Evolutionary conservation across 495 filamentous ascomycete genomes (phyloP).

Genomic region (Sporormia fimetaria): DNA sequence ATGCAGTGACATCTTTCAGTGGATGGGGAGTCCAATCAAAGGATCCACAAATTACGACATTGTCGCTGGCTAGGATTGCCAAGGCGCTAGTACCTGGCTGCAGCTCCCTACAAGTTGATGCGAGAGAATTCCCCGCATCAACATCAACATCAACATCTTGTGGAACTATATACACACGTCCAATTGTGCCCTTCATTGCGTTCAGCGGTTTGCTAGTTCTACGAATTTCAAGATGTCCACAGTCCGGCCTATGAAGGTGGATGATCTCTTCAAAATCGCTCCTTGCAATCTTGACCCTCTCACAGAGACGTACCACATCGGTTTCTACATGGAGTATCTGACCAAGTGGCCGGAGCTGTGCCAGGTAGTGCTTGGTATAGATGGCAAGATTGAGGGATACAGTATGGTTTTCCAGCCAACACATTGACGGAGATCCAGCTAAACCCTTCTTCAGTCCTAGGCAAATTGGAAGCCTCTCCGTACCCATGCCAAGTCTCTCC

Average conservation of each 20-base stretch:
- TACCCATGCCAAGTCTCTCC: conserved; percentile 45
- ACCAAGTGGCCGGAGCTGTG: conserved; percentile 92
- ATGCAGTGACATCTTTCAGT: too few relatives aligned
- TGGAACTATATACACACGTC: too few relatives aligned
- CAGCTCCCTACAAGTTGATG: too few relatives aligned
- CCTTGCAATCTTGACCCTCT: conserved; percentile 76
- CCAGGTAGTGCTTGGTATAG: conserved; percentile 67
- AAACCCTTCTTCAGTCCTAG: conserved; percentile 69
- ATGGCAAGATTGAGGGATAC: conserved; percentile 81
- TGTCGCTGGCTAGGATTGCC: too few relatives aligned
- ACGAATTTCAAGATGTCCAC: conserved; percentile 43
- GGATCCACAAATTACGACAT: too few relatives aligned
- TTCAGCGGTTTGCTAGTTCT: too few relatives aligned
- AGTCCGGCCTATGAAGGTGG: conserved; percentile 56
- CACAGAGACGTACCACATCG: conserved; percentile 90
- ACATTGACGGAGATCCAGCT: neutral
- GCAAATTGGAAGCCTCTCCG: conserved; percentile 85
- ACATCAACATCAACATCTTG: too few relatives aligned
- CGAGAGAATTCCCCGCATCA: too few relatives aligned
- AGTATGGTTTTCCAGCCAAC: conserved; percentile 45
- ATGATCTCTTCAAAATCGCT: conserved; percentile 76
- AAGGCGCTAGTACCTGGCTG: too few relatives aligned
- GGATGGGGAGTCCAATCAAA: too few relatives aligned
- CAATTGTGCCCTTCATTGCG: too few relatives aligned
- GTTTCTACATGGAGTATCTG: conserved; percentile 91